Base-by-base conservation (phyloP, 345 rosid genomes). In the Physaria fendleri region DNA sequence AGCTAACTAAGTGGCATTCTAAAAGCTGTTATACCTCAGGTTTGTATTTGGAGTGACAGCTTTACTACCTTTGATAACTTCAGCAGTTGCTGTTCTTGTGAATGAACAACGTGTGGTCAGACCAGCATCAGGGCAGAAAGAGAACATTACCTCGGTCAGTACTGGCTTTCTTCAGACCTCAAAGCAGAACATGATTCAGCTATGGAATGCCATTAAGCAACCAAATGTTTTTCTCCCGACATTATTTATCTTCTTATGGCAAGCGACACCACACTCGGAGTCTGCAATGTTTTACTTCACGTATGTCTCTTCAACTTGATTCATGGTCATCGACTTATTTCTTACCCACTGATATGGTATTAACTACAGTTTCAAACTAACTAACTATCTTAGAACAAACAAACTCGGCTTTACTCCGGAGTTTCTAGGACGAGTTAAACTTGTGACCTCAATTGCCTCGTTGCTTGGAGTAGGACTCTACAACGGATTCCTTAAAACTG, bases 321-420 rank as follows among this genome's bases (percentile, higher is more conserved):
- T n/a, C n/a, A n/a, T n/a, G 20, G n/a, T 23, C 46, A 16, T 4
- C 21, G 21, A 30, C 22, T 20, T 71, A 51, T 38, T 14, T 41
- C 37, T n/a, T 45, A 14, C 23, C 12, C 11, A 42, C 14, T 41
- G 23, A 16, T 13, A 58, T 67, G 18, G 61, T 33, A 58, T 18
- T 32, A 39, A 41, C 14, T 52, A 55, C 35, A 34, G 56, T n/a
- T n/a, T n/a, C n/a, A 43, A 58, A 23, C 17, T 51, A 34, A 23
- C 73, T 64, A 15, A 35, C 32, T 9, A 33, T 43, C 49, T 65
- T 89, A 92, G 97, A 59, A 93, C 97, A 27, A 89, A 89, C 71
- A 87, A 87, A 75, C 91, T 93, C 22, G 99, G 95, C 13, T 93
- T 93, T 76, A 87, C 95, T 34, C 92, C 97, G 1, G 99, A 89